phyloP scores from a whole-genome alignment of 163 green algal species.

The Volvox carteri region DNA sequence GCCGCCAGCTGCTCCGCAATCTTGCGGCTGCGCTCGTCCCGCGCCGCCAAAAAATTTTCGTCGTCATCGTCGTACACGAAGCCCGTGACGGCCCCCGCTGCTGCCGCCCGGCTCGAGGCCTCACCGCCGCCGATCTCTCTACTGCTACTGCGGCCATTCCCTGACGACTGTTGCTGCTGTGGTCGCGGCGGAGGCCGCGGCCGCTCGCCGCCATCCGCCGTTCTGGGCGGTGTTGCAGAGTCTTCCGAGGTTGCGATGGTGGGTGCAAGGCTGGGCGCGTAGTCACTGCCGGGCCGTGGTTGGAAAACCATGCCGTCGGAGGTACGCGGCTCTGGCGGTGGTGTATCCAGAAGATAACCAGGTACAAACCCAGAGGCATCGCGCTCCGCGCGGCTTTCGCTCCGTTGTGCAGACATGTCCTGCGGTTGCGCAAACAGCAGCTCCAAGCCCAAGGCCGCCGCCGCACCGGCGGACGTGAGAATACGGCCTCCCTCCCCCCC shows the following conservation, averaged over 20 bases:
- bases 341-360: conserved; percentile 14
- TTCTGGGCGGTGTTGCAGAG: not conserved
- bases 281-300: conserved; percentile 4
- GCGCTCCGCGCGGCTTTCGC: not conserved
- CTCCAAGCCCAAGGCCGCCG: not conserved
- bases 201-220: not conserved
- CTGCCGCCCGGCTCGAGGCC: not conserved
- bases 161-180: not conserved
- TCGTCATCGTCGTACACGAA: not conserved
- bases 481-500: not conserved
- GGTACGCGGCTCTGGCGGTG: not conserved
- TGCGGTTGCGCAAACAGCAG: not conserved
- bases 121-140: not conserved
- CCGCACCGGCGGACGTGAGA: not conserved
- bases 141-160: not conserved
- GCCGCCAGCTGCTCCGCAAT: conserved; percentile 62
- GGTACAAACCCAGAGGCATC: not conserved
- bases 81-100: too few relatives aligned
- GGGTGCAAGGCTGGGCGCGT: conserved; percentile 28
- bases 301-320: conserved; percentile 33
- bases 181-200: not conserved
- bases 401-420: not conserved
- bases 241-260: not conserved
- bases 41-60: conserved; percentile 11
- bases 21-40: conserved; percentile 48